These are phyloP conservation scores for Neonectria coccinea DNA, from an alignment of 2,329 filamentous ascomycete genomes.

Conservation along the genomic window DNA sequence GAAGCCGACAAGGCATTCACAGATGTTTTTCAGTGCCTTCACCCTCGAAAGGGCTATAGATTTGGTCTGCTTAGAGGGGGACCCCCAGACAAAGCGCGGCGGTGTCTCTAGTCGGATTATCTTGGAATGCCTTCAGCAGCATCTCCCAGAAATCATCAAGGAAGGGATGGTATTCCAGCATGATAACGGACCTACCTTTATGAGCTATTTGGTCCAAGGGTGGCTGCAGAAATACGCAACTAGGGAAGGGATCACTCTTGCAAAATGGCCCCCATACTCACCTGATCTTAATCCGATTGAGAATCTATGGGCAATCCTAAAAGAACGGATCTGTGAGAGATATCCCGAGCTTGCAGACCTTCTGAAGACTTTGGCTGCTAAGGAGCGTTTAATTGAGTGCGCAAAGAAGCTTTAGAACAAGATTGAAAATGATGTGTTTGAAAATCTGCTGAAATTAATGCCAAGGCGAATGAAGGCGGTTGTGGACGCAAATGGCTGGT, in stretches of 20 bases:
- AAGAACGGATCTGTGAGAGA: too few species aligned
- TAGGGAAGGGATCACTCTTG: neutral
- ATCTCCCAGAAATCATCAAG: neutral
- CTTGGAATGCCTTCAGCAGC: neutral
- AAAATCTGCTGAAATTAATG: too few species aligned
- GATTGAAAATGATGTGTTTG: too few species aligned
- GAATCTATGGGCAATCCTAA: slow-evolving; percentile 9
- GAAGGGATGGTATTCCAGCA: neutral
- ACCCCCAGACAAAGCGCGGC: neutral
- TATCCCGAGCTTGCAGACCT: neutral
- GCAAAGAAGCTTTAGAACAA: too few species aligned
- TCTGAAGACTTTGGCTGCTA: neutral
- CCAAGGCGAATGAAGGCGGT: too few species aligned
- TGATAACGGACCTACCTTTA: slow-evolving; percentile 3
- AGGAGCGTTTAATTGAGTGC: neutral
- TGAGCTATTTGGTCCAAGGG: too few species aligned
- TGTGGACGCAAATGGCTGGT: too few species aligned
- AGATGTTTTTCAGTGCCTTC: too few species aligned
- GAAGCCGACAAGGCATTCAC: too few species aligned
- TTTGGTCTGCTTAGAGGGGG: neutral
- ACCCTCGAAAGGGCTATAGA: too few species aligned
- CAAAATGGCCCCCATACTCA: slow-evolving; percentile 21
- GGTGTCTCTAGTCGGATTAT: neutral
- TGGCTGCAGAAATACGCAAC: neutral
- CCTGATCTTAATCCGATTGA: slow-evolving; percentile 25